Evolutionary conservation across 257 asterid genomes (phyloP).

Genomic region (Solanum peruvianum): DNA sequence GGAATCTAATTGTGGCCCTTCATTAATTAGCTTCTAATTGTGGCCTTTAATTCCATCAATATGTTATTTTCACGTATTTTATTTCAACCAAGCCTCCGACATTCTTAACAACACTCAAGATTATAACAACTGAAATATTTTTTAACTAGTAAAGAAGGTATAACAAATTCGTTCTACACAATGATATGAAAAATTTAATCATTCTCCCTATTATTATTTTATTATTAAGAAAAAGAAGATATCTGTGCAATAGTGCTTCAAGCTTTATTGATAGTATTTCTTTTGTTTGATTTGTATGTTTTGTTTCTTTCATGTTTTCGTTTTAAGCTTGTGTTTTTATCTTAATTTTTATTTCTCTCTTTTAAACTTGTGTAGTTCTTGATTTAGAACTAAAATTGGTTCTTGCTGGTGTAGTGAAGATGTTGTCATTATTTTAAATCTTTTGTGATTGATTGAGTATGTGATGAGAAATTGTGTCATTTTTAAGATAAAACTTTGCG

Average conservation of each 20-base stretch:
- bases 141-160: background rate
- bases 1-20: background rate
- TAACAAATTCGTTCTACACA: background rate
- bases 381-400: background rate
- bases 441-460: background rate
- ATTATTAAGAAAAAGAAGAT: background rate
- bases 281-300: slow-evolving; percentile 30
- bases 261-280: slow-evolving; percentile 20
- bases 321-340: background rate
- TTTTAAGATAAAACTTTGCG: background rate
- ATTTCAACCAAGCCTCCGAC: background rate
- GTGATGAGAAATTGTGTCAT: background rate
- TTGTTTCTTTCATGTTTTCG: background rate
- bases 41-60: background rate
- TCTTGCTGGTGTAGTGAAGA: background rate
- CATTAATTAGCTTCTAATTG: background rate
- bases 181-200: background rate
- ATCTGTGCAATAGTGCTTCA: background rate
- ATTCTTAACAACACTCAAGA: background rate
- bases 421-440: background rate
- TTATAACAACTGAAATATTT: too few species aligned
- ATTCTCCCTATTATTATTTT: background rate
- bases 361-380: background rate
- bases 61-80: background rate
- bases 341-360: background rate